Percentiles rank a stretch among this genome's conserved stretches.
phyloP scores from a whole-genome alignment of 768 basidiomycete species.

The Pleurotus sapidus region DNA sequence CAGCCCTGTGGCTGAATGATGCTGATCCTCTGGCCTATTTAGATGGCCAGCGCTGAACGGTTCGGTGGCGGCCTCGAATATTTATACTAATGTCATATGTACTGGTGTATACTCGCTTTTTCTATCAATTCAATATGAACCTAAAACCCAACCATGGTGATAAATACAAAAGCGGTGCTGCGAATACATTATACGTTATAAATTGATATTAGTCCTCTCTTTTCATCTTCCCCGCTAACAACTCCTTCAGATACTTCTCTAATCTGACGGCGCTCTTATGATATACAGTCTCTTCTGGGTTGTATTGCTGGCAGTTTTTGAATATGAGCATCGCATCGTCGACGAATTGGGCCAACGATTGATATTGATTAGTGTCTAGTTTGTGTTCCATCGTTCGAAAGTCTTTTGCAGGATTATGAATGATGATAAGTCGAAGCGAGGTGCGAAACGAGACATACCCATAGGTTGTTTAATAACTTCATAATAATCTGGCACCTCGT shows the following conservation, averaged over 20 bases:
- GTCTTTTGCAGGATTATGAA: conserved; percentile 44
- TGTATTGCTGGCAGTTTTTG: conserved; percentile 88
- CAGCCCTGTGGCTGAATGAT: not conserved
- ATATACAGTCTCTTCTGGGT: conserved; percentile 77
- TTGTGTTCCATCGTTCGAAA: conserved; percentile 86
- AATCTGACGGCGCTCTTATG: conserved; percentile 82
- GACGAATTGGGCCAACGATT: conserved; percentile 67
- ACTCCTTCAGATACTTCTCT: conserved; percentile 72
- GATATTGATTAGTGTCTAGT: conserved; percentile 85
- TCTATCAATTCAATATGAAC: too few relatives aligned
- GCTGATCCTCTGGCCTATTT: conserved; percentile 3
- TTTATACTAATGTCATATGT: not conserved
- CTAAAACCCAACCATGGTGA: too few relatives aligned
- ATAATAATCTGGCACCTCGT: conserved; percentile 87
- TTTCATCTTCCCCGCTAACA: conserved; percentile 34
- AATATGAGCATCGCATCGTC: conserved; percentile 83
- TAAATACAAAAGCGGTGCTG: too few relatives aligned
- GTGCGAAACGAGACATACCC: conserved; percentile 52
- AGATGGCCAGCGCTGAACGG: conserved; percentile 51
- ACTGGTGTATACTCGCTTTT: not conserved
- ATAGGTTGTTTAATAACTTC: conserved; percentile 88
- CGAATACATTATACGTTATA: not conserved
- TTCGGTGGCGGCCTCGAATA: not conserved
- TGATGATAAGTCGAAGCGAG: not conserved
- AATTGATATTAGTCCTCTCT: conserved; percentile 14